phyloP scores from a whole-genome alignment of 1,284 basidiomycete genomes.

The Cutaneotrichosporon mucoides region DNA sequence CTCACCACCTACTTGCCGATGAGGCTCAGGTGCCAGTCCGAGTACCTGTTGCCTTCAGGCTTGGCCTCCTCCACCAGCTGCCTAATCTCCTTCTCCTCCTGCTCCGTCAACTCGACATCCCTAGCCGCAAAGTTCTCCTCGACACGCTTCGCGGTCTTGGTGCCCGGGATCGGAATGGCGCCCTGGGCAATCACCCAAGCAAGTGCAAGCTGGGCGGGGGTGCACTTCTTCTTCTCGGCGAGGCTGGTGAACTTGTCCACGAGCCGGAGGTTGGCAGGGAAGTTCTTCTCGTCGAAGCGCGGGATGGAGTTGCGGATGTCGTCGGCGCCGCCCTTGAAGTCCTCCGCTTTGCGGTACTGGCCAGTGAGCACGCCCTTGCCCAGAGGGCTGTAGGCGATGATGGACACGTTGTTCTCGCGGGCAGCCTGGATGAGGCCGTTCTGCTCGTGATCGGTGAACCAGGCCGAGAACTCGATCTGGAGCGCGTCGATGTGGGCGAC shows the following conservation, averaged over 20 bases:
- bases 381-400: slow-evolving; percentile 49
- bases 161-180: slow-evolving; percentile 49
- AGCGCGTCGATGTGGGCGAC: slow-evolving; percentile 49
- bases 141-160: slow-evolving; percentile 31
- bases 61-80: slow-evolving; percentile 31
- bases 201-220: slow-evolving; percentile 47
- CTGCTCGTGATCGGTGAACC: slow-evolving; percentile 48
- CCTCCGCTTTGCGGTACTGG: slow-evolving; percentile 10
- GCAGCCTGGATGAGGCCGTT: slow-evolving; percentile 49
- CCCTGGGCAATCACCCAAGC: slow-evolving; percentile 51
- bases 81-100: slow-evolving; percentile 41
- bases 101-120: slow-evolving; percentile 33
- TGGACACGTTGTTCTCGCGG: slow-evolving; percentile 43
- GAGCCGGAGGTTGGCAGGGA: slow-evolving; percentile 42
- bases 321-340: slow-evolving; percentile 40
- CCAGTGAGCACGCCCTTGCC: slow-evolving; percentile 45
- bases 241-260: slow-evolving; percentile 35
- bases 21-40: not conserved
- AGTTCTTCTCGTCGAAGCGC: slow-evolving; percentile 40
- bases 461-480: slow-evolving; percentile 52
- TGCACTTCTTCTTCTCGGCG: slow-evolving; percentile 41
- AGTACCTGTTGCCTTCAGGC: slow-evolving; percentile 22
- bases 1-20: slow-evolving; percentile 11
- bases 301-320: slow-evolving; percentile 39
- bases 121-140: slow-evolving; percentile 44